Percentiles rank a stretch among this genome's conserved stretches.
Conservation (phyloP, 192 early-diverging fungal species). For the Entrophospora sp. region DNA sequence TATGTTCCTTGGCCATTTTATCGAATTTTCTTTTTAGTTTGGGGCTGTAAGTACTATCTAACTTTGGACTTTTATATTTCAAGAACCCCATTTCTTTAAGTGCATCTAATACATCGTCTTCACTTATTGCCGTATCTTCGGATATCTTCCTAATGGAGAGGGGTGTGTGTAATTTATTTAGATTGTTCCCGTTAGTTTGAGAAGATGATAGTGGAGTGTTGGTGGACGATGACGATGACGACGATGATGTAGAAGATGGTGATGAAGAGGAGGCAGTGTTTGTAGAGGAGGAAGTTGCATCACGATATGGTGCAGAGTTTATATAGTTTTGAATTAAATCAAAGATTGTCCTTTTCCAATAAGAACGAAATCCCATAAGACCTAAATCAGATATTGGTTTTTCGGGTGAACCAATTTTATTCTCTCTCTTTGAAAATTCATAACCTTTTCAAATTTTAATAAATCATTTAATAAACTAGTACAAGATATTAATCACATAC, state of each 20-base stretch:
- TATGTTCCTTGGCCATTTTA: no score
- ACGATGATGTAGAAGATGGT: neutral
- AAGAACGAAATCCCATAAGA: neutral
- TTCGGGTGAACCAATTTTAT: conserved; percentile 14
- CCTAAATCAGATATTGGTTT: conserved; percentile 5
- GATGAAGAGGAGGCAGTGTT: neutral
- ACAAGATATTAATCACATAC: neutral
- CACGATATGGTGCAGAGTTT: neutral
- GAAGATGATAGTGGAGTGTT: neutral
- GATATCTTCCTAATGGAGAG: neutral
- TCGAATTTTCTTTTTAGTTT: no score
- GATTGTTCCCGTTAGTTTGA: neutral
- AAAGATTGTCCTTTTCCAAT: conserved; percentile 6
- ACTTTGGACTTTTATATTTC: neutral
- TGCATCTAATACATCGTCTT: conserved; percentile 3
- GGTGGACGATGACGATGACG: neutral
- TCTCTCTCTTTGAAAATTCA: conserved; percentile 11
- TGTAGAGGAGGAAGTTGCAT: neutral
- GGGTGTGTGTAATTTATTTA: neutral
- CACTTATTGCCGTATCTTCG: neutral
- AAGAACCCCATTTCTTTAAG: conserved; percentile 1
- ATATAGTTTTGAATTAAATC: neutral
- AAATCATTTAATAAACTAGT: neutral
- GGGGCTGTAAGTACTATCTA: no score
- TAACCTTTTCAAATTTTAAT: conserved; percentile 9